Evolutionary conservation across 2,329 filamentous ascomycete species (phyloP).

Genomic region (Colletotrichum gigasporum): DNA sequence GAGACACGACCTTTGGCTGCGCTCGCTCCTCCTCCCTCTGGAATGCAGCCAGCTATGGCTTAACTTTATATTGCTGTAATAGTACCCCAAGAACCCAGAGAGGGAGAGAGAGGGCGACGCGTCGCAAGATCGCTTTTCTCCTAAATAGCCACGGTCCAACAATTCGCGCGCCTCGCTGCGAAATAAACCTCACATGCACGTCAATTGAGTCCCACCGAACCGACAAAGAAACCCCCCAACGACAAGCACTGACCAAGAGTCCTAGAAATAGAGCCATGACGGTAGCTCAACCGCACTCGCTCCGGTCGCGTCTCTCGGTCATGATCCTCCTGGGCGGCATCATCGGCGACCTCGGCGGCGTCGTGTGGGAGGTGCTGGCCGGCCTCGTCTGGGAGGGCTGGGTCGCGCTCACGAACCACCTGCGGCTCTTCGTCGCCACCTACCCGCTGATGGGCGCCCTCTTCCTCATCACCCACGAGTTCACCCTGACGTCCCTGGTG

Average conservation of each 20-base stretch:
- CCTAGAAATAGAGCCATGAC: constrained; percentile 4
- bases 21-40: constrained; percentile 10
- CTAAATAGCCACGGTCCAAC: not conserved
- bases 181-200: not conserved
- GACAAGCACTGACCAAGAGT: not conserved
- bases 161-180: not conserved
- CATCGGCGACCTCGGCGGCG: constrained; percentile 19
- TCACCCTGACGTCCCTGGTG: constrained; percentile 5
- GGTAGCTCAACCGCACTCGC: not conserved
- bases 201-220: not conserved
- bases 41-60: not conserved
- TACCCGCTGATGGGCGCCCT: constrained; percentile 27
- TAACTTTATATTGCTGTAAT: not conserved
- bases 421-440: constrained; percentile 25
- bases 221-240: not conserved
- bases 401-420: constrained; percentile 25
- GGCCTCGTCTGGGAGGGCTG: constrained; percentile 17
- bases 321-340: constrained; percentile 23
- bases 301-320: constrained; percentile 18
- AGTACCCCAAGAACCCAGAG: not conserved
- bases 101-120: not conserved
- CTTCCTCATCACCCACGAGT: constrained; percentile 10
- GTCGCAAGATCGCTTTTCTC: not conserved
- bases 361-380: constrained; percentile 29
- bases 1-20: constrained; percentile 17